Evolutionary conservation across 306 rosid species (phyloP).

Genomic region (Hippophae tibetana): DNA sequence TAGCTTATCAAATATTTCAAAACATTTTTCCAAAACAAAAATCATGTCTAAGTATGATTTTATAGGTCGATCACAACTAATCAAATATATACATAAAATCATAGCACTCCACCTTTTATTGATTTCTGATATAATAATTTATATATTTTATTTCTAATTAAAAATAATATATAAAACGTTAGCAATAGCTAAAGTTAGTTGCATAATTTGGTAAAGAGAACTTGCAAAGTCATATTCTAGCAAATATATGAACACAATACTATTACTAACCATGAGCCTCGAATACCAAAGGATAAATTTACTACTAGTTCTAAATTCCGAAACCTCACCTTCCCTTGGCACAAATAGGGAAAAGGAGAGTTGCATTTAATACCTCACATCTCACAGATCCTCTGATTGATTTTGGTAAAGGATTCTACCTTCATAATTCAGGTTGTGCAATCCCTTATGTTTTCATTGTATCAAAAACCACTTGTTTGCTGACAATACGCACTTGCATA

Average conservation of each 20-base stretch:
- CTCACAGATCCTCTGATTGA: conserved; percentile 14
- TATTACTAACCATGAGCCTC: neutral
- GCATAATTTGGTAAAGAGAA: too few relatives aligned
- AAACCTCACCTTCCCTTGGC: conserved; percentile 21
- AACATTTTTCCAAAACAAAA: too few relatives aligned
- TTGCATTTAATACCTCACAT: conserved; percentile 14
- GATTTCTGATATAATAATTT: too few relatives aligned
- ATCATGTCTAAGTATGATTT: too few relatives aligned
- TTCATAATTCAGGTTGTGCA: conserved; percentile 18
- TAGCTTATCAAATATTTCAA: too few relatives aligned
- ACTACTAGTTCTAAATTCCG: conserved; percentile 7
- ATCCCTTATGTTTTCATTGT: conserved; percentile 18
- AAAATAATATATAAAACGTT: too few relatives aligned
- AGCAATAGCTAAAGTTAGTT: too few relatives aligned
- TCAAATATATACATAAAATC: too few relatives aligned
- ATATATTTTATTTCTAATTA: too few relatives aligned
- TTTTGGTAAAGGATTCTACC: conserved; percentile 22
- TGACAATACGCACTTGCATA: conserved; percentile 13
- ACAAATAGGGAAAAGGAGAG: conserved; percentile 24
- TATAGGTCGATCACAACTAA: too few relatives aligned
- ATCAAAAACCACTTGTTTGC: conserved; percentile 12
- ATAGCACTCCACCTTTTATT: too few relatives aligned
- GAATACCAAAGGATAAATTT: conserved; percentile 14
- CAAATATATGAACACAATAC: neutral
- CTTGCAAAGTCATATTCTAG: too few relatives aligned